These are phyloP conservation scores for Aspergillus sp. DNA, from an alignment of 2,329 filamentous ascomycete species.

Conservation along the genomic window DNA sequence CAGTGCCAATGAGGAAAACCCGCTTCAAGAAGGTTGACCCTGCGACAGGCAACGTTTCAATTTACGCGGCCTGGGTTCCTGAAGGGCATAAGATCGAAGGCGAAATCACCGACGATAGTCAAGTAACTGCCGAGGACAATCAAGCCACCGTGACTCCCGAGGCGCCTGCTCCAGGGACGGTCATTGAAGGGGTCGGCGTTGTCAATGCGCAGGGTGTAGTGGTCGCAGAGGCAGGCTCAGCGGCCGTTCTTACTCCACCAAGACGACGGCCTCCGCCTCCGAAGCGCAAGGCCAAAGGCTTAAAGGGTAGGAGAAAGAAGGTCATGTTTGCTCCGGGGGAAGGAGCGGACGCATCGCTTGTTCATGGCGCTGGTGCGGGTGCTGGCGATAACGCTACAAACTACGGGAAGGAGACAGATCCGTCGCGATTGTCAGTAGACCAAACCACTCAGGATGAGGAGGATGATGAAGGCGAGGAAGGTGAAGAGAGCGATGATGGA, in stretches of 20 bases:
- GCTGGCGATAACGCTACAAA: constrained; percentile 29
- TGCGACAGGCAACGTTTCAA: constrained; percentile 72
- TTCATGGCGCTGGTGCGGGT: constrained; percentile 41
- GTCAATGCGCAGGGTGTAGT: constrained; percentile 63
- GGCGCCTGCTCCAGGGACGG: constrained; percentile 56
- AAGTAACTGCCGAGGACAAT: constrained; percentile 45
- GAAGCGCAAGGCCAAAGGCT: constrained; percentile 77
- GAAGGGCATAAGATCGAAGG: constrained; percentile 79
- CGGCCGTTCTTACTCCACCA: constrained; percentile 48
- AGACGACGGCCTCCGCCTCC: constrained; percentile 71
- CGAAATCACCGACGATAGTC: constrained; percentile 66
- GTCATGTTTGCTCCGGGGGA: constrained; percentile 55
- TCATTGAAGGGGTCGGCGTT: constrained; percentile 59
- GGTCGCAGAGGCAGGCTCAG: constrained; percentile 50
- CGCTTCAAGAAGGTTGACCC: constrained; percentile 78
- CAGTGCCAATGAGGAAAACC: constrained; percentile 68
- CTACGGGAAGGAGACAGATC: constrained; percentile 48
- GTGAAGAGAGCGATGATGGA: constrained; percentile 50
- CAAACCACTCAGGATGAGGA: constrained; percentile 48
- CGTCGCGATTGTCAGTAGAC: constrained; percentile 39
- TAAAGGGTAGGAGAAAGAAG: constrained; percentile 75
- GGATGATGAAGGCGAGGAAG: constrained; percentile 48
- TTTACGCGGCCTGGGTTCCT: constrained; percentile 78
- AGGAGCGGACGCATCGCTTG: constrained; percentile 36
- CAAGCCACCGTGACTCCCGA: constrained; percentile 35